Evolutionary conservation across 768 basidiomycete genomes (phyloP), one percentile per base, ranked within the genome.

Genomic region (Kwoniella shandongensis): DNA sequence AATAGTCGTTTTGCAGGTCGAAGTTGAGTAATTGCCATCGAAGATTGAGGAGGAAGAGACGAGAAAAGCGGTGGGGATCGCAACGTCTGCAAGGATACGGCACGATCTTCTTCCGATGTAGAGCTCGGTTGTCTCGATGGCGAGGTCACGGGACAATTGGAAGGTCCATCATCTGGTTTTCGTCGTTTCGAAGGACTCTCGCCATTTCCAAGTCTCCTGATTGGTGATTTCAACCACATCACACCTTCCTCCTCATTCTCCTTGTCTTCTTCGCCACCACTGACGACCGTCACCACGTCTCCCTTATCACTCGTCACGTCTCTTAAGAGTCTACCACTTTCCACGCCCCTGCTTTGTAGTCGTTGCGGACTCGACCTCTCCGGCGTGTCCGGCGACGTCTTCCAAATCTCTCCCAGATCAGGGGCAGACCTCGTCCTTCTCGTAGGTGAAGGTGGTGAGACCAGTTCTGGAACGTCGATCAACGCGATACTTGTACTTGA

Each of bases 401-500:
- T 6, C 32, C 32, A 32, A 6, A 32, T 30, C 27, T 26, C 32
- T 29, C 3, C 13, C 32, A 32, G 32, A 32, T 32, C 32, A 32
- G 32, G 32, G 7, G 32, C 32, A 2, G 51, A 59, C 13, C 42
- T 51, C 6, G 40, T 42, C 27, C 56, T 6, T 30, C 36, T 39
- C n/a, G 29, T 27, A 17, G 62, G 52, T n/a, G 57, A 59, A 17
- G 32, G 39, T 0, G 62, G 54, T 1, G 58, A 47, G 39, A 61
- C 49, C 35, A 51, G 42, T 23, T 44, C 46, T 6, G 47, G 52
- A 18, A 49, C 27, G 32, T 46, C 55, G 10, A 57, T 42, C 26
- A 53, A 36, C 22, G 46, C 51, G 4, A 50, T n/a, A 4, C 41
- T 57, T 10, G 47, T 51, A 41, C 53, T 41, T 3, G 64, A 61